Conservation (phyloP, 225 moss, liverwort and hornwort species). For the Ulota crispa region DNA sequence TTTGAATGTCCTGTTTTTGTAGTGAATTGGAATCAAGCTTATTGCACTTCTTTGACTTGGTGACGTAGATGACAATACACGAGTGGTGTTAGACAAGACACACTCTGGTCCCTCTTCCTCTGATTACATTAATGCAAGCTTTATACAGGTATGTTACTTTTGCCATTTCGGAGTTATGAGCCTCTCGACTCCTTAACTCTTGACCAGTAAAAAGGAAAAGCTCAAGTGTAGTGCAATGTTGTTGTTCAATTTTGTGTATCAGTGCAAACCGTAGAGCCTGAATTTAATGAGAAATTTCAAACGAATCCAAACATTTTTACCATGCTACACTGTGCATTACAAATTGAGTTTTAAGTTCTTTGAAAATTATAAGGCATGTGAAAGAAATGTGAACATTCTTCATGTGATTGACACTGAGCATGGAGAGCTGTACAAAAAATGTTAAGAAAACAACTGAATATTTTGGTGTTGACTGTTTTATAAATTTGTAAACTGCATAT, state of each 20-base stretch:
- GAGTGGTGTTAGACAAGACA: conserved; percentile 55
- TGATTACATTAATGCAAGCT: conserved; percentile 89
- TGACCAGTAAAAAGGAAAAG: neutral
- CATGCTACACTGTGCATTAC: neutral
- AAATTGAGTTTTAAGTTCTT: neutral
- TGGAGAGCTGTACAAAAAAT: neutral
- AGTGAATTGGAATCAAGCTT: neutral
- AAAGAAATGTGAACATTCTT: neutral
- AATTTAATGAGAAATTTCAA: neutral
- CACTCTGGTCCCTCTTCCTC: conserved; percentile 35
- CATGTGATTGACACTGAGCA: neutral
- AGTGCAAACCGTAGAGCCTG: neutral
- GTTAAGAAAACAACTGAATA: neutral
- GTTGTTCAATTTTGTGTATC: neutral
- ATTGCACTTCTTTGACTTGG: conserved; percentile 40
- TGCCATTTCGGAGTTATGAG: neutral
- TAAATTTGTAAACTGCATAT: neutral
- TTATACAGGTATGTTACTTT: conserved; percentile 33
- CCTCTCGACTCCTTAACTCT: neutral
- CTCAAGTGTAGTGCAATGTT: neutral
- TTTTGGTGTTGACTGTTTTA: neutral
- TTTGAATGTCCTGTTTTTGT: neutral
- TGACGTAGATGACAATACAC: conserved; percentile 60
- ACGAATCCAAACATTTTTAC: neutral
- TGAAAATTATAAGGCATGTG: neutral